phyloP scores from a whole-genome alignment of 1,284 basidiomycete genomes.

The Irpex rosettiformis region DNA sequence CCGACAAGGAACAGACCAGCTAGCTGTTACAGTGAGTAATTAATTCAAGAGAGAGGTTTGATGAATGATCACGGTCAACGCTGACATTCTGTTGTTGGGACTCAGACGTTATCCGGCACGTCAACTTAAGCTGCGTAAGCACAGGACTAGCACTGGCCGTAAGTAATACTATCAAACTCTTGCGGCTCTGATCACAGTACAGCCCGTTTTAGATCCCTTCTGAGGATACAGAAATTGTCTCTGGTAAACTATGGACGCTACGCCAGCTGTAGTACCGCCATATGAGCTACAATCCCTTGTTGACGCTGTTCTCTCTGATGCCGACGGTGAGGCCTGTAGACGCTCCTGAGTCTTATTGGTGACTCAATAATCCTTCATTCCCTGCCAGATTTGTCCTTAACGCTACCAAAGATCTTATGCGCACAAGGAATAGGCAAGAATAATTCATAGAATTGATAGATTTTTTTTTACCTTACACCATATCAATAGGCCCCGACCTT shows the following conservation, averaged over 20 bases:
- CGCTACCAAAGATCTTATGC: slow-evolving; percentile 28
- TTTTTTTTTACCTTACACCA: neutral
- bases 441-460: slow-evolving; percentile 6
- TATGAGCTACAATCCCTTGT: slow-evolving; percentile 57
- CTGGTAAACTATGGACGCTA: neutral
- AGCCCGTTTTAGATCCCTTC: no score
- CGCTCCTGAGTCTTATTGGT: slow-evolving; percentile 1
- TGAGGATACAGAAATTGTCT: no score
- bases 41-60: no score
- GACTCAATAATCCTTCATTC: no score
- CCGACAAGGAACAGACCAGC: no score
- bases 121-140: no score
- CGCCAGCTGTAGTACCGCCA: slow-evolving; percentile 46
- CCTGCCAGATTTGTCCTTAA: slow-evolving; percentile 18
- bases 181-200: neutral
- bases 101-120: no score
- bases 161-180: no score
- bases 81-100: no score
- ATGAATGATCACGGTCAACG: no score
- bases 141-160: no score
- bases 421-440: slow-evolving; percentile 36
- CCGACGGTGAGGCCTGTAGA: slow-evolving; percentile 15
- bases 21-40: no score
- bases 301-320: slow-evolving; percentile 34
- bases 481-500: slow-evolving; percentile 55